Conservation (phyloP, 495 filamentous ascomycete genomes). For the Penicillium subrubescens region DNA sequence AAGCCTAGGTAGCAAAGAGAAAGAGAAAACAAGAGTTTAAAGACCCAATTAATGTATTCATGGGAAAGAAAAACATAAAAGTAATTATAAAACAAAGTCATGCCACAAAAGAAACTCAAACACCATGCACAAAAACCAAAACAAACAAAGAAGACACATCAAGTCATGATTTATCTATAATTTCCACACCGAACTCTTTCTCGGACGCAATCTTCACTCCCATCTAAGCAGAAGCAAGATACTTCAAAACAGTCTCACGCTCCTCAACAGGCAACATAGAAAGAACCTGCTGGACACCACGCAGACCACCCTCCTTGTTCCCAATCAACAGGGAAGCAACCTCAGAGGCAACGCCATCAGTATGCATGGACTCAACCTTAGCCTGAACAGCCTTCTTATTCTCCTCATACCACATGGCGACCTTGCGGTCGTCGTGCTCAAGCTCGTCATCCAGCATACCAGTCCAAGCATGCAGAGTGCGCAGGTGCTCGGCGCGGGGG, state of each 20-base stretch:
- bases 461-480: slow-evolving; percentile 76
- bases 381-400: slow-evolving; percentile 77
- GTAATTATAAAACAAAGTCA: neutral
- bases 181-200: neutral
- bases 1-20: neutral
- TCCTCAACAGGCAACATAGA: slow-evolving; percentile 84
- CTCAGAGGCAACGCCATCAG: slow-evolving; percentile 74
- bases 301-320: slow-evolving; percentile 76
- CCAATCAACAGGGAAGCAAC: slow-evolving; percentile 75
- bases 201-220: neutral
- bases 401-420: slow-evolving; percentile 97
- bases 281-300: slow-evolving; percentile 83
- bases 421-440: slow-evolving; percentile 73
- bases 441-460: slow-evolving; percentile 65
- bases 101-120: slow-evolving; percentile 16
- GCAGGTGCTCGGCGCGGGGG: slow-evolving; percentile 62
- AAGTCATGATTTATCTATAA: slow-evolving; percentile 8
- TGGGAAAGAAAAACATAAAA: neutral
- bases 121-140: slow-evolving; percentile 17
- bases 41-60: neutral
- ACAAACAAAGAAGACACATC: slow-evolving; percentile 16
- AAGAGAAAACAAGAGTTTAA: no score
- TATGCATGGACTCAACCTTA: slow-evolving; percentile 79
- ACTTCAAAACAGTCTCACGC: slow-evolving; percentile 82
- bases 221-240: slow-evolving; percentile 50